Evolutionary conservation across 108 stramenopile genomes (phyloP), one percentile per base, ranked within the genome.

Genomic region (Aurantiochytrium sp.): DNA sequence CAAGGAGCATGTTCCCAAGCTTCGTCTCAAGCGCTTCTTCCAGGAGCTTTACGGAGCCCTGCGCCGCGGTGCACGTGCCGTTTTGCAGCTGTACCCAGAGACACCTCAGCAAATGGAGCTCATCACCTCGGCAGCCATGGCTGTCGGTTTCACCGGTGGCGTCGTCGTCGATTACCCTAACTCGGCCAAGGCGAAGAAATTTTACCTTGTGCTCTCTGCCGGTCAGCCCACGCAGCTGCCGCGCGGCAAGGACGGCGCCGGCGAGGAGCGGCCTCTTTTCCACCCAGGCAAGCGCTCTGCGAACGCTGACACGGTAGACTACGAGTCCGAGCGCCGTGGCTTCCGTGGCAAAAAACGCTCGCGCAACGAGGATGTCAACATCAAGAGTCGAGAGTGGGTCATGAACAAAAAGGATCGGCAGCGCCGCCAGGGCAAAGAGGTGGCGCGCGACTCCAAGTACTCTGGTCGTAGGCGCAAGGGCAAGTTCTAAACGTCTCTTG

Each of bases 141-240:
- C 91, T 44, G 97, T 96, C 5, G 97, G 97, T 29, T 98, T 98
- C 92, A 96, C 97, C 8, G 99, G 99, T 10, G 99, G 99, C 45
- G 93, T 99, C 59, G 99, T 99, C 8, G 97, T 99, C 4, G 99
- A 99, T 91, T 99, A 98, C 93, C 99, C 99, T 55, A 99, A 99
- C 91, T 98, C 98, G 25, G 94, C 98, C 71, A 99, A 99, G 91
- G 99, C 99, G 16, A 99, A 99, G 94, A 99, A 99, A 89, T 97
- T 98, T 92, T 99, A 99, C 91, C 92, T 99, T 44, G 98, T 98
- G 44, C 94, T 99, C 51, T 94, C 94, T 64, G 98, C 98, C 88
- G 98, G 99, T 87, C 95, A 96, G 42, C 89, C 92, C 28, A 93
- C 94, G 89, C 92, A 90, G 88, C 92, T 95, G 47, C 96, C 97